These are phyloP conservation scores for Xylariaceae sp. DNA, from an alignment of 2,329 filamentous ascomycete species.

Conservation along the genomic window DNA sequence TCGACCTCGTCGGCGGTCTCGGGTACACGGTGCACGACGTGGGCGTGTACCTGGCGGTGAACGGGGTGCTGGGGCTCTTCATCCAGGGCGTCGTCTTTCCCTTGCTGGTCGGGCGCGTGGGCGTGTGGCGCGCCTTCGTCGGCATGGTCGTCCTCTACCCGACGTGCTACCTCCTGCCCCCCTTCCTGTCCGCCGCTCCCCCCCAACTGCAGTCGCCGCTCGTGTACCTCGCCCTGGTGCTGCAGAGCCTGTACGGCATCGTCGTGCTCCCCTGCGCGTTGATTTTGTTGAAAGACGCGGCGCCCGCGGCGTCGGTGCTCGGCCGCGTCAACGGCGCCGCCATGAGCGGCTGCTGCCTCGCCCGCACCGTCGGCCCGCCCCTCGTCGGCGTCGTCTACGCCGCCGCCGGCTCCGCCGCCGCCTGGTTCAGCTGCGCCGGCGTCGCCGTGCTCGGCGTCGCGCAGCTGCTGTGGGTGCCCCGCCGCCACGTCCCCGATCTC, in stretches of 20 bases:
- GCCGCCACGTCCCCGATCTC: constrained; percentile 17
- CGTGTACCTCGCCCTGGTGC: constrained; percentile 56
- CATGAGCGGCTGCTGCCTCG: constrained; percentile 63
- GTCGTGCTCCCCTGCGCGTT: constrained; percentile 61
- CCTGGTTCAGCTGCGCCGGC: constrained; percentile 32
- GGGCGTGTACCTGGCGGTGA: constrained; percentile 60
- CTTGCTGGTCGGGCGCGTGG: constrained; percentile 52
- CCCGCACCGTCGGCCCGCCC: constrained; percentile 62
- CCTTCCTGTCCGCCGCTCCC: constrained; percentile 54
- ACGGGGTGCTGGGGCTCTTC: constrained; percentile 63
- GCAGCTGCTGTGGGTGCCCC: constrained; percentile 25
- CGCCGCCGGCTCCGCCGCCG: constrained; percentile 40
- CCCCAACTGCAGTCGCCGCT: constrained; percentile 45
- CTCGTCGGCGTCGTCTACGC: constrained; percentile 62
- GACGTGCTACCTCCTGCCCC: constrained; percentile 61
- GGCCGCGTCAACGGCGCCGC: constrained; percentile 67
- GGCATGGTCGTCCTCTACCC: constrained; percentile 60
- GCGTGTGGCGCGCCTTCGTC: constrained; percentile 60
- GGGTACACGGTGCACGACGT: constrained; percentile 60
- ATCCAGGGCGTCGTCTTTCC: constrained; percentile 69
- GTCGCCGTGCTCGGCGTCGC: constrained; percentile 21
- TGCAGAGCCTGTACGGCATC: constrained; percentile 62
- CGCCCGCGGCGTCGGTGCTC: constrained; percentile 52
- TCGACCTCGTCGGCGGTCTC: constrained; percentile 51
- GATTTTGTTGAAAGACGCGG: constrained; percentile 66